phyloP scores from a whole-genome alignment of 352 stramenopile genomes.

The Phytopythium ostracodes region DNA sequence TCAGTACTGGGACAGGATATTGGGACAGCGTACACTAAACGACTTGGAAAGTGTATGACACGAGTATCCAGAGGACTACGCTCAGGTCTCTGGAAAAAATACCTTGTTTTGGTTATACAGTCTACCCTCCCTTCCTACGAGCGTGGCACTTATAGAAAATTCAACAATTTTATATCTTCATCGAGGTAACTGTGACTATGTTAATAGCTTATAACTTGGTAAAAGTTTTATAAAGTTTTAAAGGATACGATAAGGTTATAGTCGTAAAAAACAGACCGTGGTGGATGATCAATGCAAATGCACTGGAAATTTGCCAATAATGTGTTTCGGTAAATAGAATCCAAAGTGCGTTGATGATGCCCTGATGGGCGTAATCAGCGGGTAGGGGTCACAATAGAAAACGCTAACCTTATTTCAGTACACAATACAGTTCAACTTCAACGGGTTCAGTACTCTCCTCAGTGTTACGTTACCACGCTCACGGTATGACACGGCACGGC shows the following conservation, averaged over 20 bases:
- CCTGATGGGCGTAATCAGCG: not conserved
- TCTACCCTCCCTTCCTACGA: too few relatives aligned
- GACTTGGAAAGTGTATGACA: not conserved
- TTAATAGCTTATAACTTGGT: too few relatives aligned
- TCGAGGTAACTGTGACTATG: too few relatives aligned
- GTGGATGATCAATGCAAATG: not conserved
- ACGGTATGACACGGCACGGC: too few relatives aligned
- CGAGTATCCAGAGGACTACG: not conserved
- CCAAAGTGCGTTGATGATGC: not conserved
- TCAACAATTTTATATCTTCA: too few relatives aligned
- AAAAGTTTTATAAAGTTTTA: too few relatives aligned
- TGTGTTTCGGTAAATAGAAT: not conserved
- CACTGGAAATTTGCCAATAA: not conserved
- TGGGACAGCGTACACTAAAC: not conserved
- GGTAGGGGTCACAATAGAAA: not conserved
- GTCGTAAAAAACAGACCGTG: too few relatives aligned
- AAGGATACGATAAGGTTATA: too few relatives aligned
- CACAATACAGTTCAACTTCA: too few relatives aligned
- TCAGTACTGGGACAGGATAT: not conserved
- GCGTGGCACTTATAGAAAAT: too few relatives aligned
- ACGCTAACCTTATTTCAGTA: not conserved
- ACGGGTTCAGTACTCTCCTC: too few relatives aligned
- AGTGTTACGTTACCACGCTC: too few relatives aligned
- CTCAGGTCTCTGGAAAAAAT: not conserved
- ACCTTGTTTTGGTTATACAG: not conserved